phyloP scores from a whole-genome alignment of 2,329 filamentous ascomycete genomes.

The Sporothrix mexicana region DNA sequence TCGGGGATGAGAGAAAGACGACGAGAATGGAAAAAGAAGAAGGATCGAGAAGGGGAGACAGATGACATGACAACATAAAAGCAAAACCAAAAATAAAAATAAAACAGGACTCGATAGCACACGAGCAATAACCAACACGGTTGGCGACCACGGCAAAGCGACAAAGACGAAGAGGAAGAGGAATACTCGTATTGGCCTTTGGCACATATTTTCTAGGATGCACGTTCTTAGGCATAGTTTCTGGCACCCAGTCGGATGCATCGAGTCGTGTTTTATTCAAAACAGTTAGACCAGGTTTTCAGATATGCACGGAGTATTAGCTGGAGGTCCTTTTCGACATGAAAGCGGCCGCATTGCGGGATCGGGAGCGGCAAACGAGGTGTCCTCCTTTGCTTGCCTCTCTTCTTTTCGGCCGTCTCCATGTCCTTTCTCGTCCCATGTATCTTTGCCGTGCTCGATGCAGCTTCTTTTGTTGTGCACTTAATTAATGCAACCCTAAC shows the following conservation, averaged over 20 bases:
- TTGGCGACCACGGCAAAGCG: not conserved
- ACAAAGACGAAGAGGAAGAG: not conserved
- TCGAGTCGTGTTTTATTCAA: constrained; percentile 5
- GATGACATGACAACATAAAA: not conserved
- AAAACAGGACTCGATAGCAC: not conserved
- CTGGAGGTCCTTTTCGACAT: not conserved
- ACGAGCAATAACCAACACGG: not conserved
- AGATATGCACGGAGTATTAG: not conserved
- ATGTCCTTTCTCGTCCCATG: not conserved
- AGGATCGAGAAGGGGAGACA: not conserved
- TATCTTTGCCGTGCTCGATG: constrained; percentile 8
- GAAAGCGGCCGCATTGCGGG: not conserved
- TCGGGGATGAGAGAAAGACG: constrained; percentile 10
- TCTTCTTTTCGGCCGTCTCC: not conserved
- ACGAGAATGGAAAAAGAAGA: not conserved
- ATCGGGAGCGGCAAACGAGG: constrained; percentile 21
- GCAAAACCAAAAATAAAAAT: no score
- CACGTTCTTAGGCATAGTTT: no score
- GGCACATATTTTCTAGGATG: no score
- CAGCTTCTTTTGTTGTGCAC: not conserved
- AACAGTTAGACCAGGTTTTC: not conserved
- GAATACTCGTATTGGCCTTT: not conserved
- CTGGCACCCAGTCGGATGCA: constrained; percentile 13
- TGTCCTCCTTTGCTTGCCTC: not conserved
- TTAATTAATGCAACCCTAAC: not conserved